Evolutionary conservation across 768 basidiomycete genomes (phyloP).

Genomic region (Lyophyllum semitale): DNA sequence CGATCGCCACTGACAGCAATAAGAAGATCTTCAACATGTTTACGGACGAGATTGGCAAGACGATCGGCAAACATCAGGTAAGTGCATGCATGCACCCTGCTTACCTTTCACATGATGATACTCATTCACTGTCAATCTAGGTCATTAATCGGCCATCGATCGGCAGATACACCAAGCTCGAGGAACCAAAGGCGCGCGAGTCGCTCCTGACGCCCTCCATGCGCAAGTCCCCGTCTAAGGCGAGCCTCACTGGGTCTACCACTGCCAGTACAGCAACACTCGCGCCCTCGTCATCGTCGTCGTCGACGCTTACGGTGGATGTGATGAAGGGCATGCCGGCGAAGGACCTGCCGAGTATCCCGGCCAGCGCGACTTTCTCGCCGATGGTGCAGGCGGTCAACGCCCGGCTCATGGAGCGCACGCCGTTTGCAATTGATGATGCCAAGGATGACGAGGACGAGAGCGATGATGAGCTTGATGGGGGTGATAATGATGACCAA

Average conservation of each 20-base stretch:
- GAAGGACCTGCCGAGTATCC: constrained; percentile 31
- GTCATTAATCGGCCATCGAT: constrained; percentile 81
- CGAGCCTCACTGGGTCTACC: constrained; percentile 42
- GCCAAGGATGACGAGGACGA: constrained; percentile 78
- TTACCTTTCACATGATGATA: not conserved
- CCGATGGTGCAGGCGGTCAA: constrained; percentile 76
- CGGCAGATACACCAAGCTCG: constrained; percentile 78
- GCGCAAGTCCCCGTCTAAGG: constrained; percentile 58
- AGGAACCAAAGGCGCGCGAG: constrained; percentile 89
- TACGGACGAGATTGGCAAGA: constrained; percentile 92
- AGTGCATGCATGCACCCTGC: constrained; percentile 13
- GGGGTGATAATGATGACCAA: constrained; percentile 64
- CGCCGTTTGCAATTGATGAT: constrained; percentile 97
- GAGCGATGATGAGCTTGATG: constrained; percentile 50
- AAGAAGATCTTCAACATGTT: constrained; percentile 92
- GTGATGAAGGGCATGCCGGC: constrained; percentile 34
- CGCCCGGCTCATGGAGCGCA: constrained; percentile 86
- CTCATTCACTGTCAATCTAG: constrained; percentile 28
- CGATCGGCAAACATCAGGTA: constrained; percentile 91
- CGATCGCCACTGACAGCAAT: constrained; percentile 88
- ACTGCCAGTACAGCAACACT: constrained; percentile 30
- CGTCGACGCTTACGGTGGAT: constrained; percentile 56
- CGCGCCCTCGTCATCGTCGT: constrained; percentile 39
- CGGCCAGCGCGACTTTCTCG: constrained; percentile 46
- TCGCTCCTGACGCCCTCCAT: constrained; percentile 76